Base-by-base conservation (phyloP, 2,329 filamentous ascomycete species). In the Ophiostoma himal-ulmi region DNA sequence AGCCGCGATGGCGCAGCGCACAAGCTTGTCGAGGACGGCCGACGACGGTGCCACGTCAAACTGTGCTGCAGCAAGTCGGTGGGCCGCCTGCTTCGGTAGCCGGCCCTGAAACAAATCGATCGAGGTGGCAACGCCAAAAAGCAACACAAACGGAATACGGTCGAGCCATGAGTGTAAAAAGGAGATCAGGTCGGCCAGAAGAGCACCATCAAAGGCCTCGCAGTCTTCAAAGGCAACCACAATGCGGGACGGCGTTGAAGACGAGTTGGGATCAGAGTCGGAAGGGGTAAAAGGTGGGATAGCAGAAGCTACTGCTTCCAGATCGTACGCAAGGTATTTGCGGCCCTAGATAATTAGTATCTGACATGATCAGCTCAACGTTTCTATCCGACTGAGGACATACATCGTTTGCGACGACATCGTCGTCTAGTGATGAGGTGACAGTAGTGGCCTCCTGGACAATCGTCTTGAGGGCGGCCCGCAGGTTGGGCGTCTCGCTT, bases 61-160 rank as follows among this genome's bases (percentile, higher is more conserved):
- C 73, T 92, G 88, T 26, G 86, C 84, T 5, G 91, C 91, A 68
- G 89, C 83, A 1, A 95, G 82, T 72, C 85, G 85, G 67, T 88
- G 87, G 72, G 90, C 87, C 1, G 89, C 89, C 17, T 86, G 85
- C 76, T 90, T 89, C 37, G 91, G 83, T 22, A 95, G 81, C 20
- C 92, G 85, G 68, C 91, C 89, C 76, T 93, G 89, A 72, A 95
- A 89, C 44, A 92, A 86, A 73, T 94, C 91, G 44, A 93, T 86
- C 1, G 91, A 94, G 0, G 92, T 95, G 37, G 91, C 92, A 70
- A 96, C 86, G 60, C 91, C 92, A 75, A 95, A 91, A 1, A 96
- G 81, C 0, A 93, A 82, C 1, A 91, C 86, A 73, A 95, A 93
- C 0, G 89, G 90, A 66, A 95, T 91, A 34, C 90, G 89, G 74